A percentile compares a stretch with the other conserved stretches of the same genome.
These are phyloP conservation scores for Talaromyces verruculosus DNA, from an alignment of 2,329 filamentous ascomycete species.

Conservation along the genomic window DNA sequence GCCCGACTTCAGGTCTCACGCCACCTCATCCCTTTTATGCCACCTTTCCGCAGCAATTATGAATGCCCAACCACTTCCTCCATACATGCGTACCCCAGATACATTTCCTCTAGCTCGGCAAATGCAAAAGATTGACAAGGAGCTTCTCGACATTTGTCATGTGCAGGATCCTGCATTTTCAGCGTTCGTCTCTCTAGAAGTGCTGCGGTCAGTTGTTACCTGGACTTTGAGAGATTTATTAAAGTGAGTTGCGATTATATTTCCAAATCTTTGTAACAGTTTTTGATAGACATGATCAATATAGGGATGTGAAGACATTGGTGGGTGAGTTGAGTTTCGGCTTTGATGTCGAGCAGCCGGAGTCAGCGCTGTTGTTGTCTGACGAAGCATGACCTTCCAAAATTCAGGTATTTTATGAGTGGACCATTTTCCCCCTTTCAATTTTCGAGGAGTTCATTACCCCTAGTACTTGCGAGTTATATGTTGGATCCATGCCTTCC, in stretches of 20 bases:
- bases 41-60: slow-evolving; percentile 67
- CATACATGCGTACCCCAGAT: slow-evolving; percentile 65
- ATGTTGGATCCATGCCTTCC: slow-evolving; percentile 39
- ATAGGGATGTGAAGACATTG: not conserved
- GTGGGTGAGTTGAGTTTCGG: not conserved
- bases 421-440: not conserved
- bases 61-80: slow-evolving; percentile 66
- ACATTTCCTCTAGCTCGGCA: slow-evolving; percentile 60
- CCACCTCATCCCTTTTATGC: slow-evolving; percentile 66
- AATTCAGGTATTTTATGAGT: not conserved
- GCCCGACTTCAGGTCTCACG: slow-evolving; percentile 63
- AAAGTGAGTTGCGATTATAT: not conserved
- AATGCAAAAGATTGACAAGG: slow-evolving; percentile 58
- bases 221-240: slow-evolving; percentile 58
- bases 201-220: slow-evolving; percentile 66
- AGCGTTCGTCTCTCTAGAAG: slow-evolving; percentile 72
- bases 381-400: not conserved
- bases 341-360: not conserved
- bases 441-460: not conserved
- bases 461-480: not conserved
- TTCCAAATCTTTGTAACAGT: not conserved
- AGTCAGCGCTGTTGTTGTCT: not conserved
- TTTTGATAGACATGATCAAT: not conserved
- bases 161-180: slow-evolving; percentile 70
- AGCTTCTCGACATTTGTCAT: slow-evolving; percentile 63